phyloP scores from a whole-genome alignment of 305 asterid species.

The Solanum chacoense region DNA sequence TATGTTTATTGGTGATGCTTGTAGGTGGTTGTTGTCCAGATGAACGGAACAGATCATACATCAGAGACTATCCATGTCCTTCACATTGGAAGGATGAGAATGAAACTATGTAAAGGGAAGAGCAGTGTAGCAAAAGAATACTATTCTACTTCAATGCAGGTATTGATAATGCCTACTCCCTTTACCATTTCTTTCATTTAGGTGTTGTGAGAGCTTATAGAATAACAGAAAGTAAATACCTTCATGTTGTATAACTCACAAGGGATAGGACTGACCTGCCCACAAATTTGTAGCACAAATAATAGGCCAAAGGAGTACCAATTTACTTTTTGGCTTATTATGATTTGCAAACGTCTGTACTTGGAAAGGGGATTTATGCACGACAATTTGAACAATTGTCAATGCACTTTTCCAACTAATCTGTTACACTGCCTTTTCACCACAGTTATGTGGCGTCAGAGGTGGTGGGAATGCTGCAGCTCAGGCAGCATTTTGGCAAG shows the following conservation, averaged over 20 bases:
- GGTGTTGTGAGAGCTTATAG: not conserved
- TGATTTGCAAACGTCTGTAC: not conserved
- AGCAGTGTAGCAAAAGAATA: constrained; percentile 67
- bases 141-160: constrained; percentile 94
- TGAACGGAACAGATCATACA: constrained; percentile 61
- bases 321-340: not conserved
- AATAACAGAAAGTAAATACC: not conserved
- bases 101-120: constrained; percentile 75
- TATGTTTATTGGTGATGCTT: not conserved
- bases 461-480: constrained; percentile 94
- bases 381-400: not conserved
- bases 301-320: not conserved
- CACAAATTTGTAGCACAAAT: not conserved
- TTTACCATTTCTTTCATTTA: not conserved
- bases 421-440: not conserved
- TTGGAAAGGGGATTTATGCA: not conserved
- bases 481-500: constrained; percentile 76
- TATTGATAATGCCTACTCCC: constrained; percentile 4
- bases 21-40: constrained; percentile 75
- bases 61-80: constrained; percentile 68
- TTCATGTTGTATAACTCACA: not conserved
- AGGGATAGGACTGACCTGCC: not conserved
- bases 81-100: constrained; percentile 85
- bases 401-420: not conserved
- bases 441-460: constrained; percentile 84